Base-by-base conservation (phyloP, 768 basidiomycete species). In the Lactarius deliciosus region DNA sequence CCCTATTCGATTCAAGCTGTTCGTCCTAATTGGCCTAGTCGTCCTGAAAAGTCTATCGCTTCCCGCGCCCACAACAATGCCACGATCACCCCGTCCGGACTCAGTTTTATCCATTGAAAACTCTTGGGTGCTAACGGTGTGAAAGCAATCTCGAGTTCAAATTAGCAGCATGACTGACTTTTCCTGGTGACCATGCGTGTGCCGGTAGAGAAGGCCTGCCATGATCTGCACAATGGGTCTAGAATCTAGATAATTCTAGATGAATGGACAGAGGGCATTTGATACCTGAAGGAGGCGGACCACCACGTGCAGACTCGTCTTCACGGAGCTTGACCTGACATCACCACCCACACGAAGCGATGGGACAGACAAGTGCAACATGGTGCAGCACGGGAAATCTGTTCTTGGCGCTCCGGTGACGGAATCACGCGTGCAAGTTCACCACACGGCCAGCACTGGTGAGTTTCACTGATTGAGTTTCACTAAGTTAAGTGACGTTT, bases 331-430 rank as follows among this genome's bases (percentile, higher is more conserved):
- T 55, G 54, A 30, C 54, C 15, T 55, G 54, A 32, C 54, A 32
- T 28, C 9, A 1, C 30, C 7, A 16, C 54, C 54, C 54, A 32
- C 28, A 20, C 15, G 28, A 32, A 32, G 28, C 16, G 30, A 55
- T 55, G 54, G 3, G 30, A 32, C 3, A 18, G 25, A 18, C 30
- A 3, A 10, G 54, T 20, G 30, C 30, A 55, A 55, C 30, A 18
- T 55, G 54, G 30, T 55, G 30, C 18, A 55, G 30, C 30, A 30
- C 53, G 22, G 50, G 50, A 53, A 25, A 53, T 25, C 50, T 53
- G 10, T 15, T 53, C 50, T 53, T 53, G 50, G n/a, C 54, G 30
- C 28, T 55, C 54, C 54, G 15, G 54, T 53, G 50, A 53, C 50
- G 50, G 50, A 15, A n/a, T 11, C 2, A 1, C 22, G 5, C 13